phyloP scores from a whole-genome alignment of 2,329 filamentous ascomycete genomes.

The Monosporascus sp. region DNA sequence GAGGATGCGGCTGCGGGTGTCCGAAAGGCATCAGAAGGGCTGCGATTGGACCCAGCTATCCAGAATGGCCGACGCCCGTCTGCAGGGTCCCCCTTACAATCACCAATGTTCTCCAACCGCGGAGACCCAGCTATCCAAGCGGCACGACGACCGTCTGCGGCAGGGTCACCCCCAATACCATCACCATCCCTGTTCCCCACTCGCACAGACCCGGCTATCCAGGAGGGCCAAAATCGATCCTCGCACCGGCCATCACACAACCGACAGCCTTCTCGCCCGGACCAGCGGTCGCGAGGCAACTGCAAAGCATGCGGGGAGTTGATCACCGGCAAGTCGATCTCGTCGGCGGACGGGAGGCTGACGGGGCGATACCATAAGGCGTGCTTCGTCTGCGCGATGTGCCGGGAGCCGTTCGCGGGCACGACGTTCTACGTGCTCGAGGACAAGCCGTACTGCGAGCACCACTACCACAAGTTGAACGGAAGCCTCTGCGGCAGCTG shows the following conservation, averaged over 20 bases:
- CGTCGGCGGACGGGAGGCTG: slow-evolving; percentile 85
- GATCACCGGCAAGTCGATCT: slow-evolving; percentile 89
- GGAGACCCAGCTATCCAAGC: slow-evolving; percentile 4
- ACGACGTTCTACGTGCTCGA: slow-evolving; percentile 88
- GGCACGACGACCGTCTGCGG: slow-evolving; percentile 8
- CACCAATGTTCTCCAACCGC: slow-evolving; percentile 9
- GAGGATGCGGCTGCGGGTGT: slow-evolving; percentile 1
- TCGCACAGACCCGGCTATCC: slow-evolving; percentile 15
- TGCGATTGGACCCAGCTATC: slow-evolving; percentile 28
- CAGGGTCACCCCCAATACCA: slow-evolving; percentile 7
- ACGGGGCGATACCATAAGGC: slow-evolving; percentile 92
- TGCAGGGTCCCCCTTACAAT: slow-evolving; percentile 7
- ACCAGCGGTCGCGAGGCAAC: slow-evolving; percentile 56
- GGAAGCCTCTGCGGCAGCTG: slow-evolving; percentile 79
- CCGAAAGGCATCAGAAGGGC: slow-evolving; percentile 8
- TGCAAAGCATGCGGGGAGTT: slow-evolving; percentile 77
- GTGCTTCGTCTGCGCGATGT: slow-evolving; percentile 89
- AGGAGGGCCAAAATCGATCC: slow-evolving; percentile 18
- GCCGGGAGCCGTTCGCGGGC: slow-evolving; percentile 74
- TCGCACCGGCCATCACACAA: slow-evolving; percentile 29
- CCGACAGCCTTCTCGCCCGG: slow-evolving; percentile 31
- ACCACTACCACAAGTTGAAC: slow-evolving; percentile 89
- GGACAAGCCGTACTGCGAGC: slow-evolving; percentile 84
- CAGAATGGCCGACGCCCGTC: slow-evolving; percentile 10
- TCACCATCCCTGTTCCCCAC: background rate